Conservation (phyloP, 2,329 filamentous ascomycete species). For the Trichoderma polysporum region DNA sequence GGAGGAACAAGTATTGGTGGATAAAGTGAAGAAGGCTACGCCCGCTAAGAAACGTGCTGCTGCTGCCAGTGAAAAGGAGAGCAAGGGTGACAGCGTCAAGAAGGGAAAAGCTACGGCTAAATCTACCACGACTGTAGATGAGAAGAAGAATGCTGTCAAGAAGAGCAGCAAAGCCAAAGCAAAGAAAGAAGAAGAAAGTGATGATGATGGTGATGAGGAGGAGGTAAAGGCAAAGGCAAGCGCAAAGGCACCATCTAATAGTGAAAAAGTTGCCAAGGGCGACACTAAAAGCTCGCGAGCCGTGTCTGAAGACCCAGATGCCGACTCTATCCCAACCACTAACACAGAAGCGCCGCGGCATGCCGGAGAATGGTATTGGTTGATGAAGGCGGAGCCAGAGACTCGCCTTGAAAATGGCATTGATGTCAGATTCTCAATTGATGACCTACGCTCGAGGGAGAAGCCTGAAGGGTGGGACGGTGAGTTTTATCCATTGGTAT, state of each 20-base stretch:
- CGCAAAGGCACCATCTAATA: neutral
- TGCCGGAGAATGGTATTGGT: conserved; percentile 62
- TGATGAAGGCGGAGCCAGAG: conserved; percentile 87
- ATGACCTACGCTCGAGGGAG: conserved; percentile 72
- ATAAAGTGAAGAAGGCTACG: neutral
- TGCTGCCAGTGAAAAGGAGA: neutral
- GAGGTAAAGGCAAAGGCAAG: neutral
- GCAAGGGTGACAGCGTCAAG: neutral
- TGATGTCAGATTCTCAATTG: conserved; percentile 92
- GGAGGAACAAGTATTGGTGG: neutral
- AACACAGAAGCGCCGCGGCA: conserved; percentile 43
- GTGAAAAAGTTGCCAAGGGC: neutral
- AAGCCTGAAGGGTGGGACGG: conserved; percentile 91
- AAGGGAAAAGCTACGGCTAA: neutral
- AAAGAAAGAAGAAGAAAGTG: neutral
- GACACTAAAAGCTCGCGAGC: conserved; percentile 8
- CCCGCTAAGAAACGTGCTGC: neutral
- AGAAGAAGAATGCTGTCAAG: conserved; percentile 7
- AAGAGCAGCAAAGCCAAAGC: neutral
- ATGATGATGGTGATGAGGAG: neutral
- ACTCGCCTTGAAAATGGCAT: conserved; percentile 80
- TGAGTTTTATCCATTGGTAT: conserved; percentile 41
- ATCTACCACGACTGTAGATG: neutral
- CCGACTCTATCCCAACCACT: conserved; percentile 36
- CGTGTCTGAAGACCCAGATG: conserved; percentile 32